These are phyloP conservation scores for Beauveria pseudobassiana DNA, from an alignment of 2,329 filamentous ascomycete genomes.

Conservation along the genomic window DNA sequence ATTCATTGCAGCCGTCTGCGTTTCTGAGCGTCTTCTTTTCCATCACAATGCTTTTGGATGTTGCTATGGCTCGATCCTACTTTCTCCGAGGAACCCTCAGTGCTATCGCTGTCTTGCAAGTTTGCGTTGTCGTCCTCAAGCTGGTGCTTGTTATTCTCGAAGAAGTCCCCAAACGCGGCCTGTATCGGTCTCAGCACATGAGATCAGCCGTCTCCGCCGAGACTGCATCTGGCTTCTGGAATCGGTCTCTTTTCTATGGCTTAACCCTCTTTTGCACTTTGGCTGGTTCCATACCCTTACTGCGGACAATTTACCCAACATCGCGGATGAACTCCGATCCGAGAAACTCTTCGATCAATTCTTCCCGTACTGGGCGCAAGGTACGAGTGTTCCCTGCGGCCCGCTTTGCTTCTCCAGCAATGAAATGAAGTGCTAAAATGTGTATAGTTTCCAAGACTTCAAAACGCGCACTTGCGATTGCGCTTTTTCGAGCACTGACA, in stretches of 20 bases:
- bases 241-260: neutral
- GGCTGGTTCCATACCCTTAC: neutral
- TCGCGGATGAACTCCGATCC: neutral
- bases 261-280: neutral
- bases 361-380: neutral
- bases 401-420: neutral
- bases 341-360: neutral
- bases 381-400: neutral
- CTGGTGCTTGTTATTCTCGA: neutral
- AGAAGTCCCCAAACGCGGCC: conserved; percentile 2
- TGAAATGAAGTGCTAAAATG: neutral
- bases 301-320: neutral
- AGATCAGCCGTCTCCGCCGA: neutral
- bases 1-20: neutral
- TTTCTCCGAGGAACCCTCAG: neutral
- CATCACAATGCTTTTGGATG: neutral
- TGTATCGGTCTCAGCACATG: neutral
- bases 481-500: too few relatives aligned
- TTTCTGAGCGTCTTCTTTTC: neutral
- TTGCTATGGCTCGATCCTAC: neutral
- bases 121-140: neutral
- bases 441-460: neutral
- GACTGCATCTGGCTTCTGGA: neutral
- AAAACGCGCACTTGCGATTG: too few relatives aligned
- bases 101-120: neutral